Percentiles rank a stretch among this genome's conserved stretches.
These are phyloP conservation scores for Patellaria atrata DNA, from an alignment of 495 filamentous ascomycete species.

Conservation along the genomic window DNA sequence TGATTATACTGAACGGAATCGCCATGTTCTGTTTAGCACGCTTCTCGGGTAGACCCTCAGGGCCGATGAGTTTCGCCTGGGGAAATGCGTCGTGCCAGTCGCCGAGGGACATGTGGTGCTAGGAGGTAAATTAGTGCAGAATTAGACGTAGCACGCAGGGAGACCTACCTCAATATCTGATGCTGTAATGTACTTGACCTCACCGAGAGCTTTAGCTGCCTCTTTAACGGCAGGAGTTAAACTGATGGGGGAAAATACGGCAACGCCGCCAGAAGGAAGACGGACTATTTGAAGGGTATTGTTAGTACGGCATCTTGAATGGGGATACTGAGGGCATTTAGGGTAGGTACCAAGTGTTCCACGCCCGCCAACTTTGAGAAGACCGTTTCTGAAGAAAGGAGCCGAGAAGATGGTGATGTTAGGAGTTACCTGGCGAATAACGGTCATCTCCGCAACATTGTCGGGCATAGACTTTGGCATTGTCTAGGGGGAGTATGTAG, in stretches of 20 bases:
- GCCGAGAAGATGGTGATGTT: constrained; percentile 68
- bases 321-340: not conserved
- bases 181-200: constrained; percentile 72
- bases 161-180: constrained; percentile 50
- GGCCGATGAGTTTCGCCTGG: constrained; percentile 61
- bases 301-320: constrained; percentile 3
- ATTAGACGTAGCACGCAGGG: not conserved
- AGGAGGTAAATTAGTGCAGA: not conserved
- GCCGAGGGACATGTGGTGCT: constrained; percentile 79
- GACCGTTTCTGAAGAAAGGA: constrained; percentile 73
- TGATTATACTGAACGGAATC: constrained; percentile 55
- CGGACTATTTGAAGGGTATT: constrained; percentile 41
- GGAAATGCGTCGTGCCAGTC: constrained; percentile 73
- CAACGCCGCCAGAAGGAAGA: constrained; percentile 59
- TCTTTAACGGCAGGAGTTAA: constrained; percentile 64
- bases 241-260: constrained; percentile 81
- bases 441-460: constrained; percentile 66
- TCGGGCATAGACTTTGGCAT: constrained; percentile 38
- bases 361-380: constrained; percentile 68
- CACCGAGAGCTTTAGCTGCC: constrained; percentile 51
- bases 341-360: constrained; percentile 59
- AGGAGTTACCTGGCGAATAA: constrained; percentile 69
- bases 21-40: constrained; percentile 50
- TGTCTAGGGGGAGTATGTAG: constrained; percentile 15
- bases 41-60: constrained; percentile 78